Base-by-base conservation (phyloP, 331 rosid species). In the Telfairia occidentalis region DNA sequence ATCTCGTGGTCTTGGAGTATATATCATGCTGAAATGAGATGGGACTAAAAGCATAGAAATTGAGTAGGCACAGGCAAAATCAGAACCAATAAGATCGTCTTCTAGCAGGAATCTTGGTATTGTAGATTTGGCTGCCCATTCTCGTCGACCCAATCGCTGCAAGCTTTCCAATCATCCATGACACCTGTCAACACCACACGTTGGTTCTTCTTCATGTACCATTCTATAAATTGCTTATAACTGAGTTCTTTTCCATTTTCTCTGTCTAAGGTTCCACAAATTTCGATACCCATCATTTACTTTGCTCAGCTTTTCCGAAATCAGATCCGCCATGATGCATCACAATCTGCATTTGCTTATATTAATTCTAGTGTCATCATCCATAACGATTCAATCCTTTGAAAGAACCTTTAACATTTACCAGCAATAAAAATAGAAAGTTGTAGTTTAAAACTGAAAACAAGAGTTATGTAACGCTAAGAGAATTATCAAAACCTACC, bases 131-230 rank as follows among this genome's bases (percentile, higher is more conserved):
- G 90, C 52, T 78, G 77, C 18, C 83, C 91, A 40, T 83, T 38
- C 59, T 42, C 79, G 42, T 58, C 60, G 80, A 91, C 90, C 96
- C 98, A 94, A 16, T 91, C 98, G 70, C 70, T 63, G 83, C 76
- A 88, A 83, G 97, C 92, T 29, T 77, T 86, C 98, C 96, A 94
- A 85, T 85, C 86, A 23, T 88, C 92, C 85, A 85, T 86, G 46
- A 91, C 81, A 73, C 95, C 96, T 9, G 90, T 87, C 59, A 91
- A 77, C 54, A 94, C 82, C 69, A 94, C 92, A 9, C 96, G 98
- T 19, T 76, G 83, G 81, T 94, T 94, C 83, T 83, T 88, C 50
- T 86, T 81, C 97, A 91, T 79, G 69, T 77, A 91, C 13, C 82
- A 78, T 79, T 84, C 59, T 46, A 77, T 92, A 75, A 94, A 94